Evolutionary conservation across 2,329 filamentous ascomycete species (phyloP).

Genomic region (Septoria petroselini): DNA sequence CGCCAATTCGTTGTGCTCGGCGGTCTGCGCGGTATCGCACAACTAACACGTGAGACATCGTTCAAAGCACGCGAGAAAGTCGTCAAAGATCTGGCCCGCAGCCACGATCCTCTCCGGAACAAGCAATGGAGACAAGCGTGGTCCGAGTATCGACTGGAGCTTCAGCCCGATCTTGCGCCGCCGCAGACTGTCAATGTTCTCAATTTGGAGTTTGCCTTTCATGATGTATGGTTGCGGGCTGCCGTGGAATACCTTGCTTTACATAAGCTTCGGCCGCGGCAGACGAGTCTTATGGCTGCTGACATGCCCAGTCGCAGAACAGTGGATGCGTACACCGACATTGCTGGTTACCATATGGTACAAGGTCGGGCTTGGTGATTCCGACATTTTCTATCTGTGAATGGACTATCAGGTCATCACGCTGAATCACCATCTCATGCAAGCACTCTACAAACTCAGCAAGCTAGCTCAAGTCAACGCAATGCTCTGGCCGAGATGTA

Average conservation of each 20-base stretch:
- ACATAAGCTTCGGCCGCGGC: background rate
- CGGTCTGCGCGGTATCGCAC: background rate
- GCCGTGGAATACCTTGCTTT: background rate
- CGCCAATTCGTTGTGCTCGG: conserved; percentile 11
- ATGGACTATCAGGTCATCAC: no score
- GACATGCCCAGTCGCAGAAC: conserved; percentile 5
- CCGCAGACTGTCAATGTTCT: background rate
- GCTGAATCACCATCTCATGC: no score
- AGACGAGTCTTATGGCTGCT: background rate
- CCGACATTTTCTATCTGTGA: no score
- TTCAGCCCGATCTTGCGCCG: background rate
- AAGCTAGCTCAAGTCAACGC: no score
- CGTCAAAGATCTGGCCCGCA: background rate
- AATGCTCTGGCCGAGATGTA: no score
- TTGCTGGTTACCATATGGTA: conserved; percentile 15
- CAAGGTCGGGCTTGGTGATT: conserved; percentile 7
- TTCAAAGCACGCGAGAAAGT: conserved; percentile 8
- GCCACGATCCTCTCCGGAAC: background rate
- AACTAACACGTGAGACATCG: background rate
- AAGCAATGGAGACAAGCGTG: conserved; percentile 3
- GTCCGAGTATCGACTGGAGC: background rate
- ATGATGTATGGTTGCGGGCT: conserved; percentile 13
- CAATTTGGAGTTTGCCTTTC: conserved; percentile 6
- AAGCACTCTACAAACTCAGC: no score
- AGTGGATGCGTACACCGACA: conserved; percentile 12